These are phyloP conservation scores for Rhodotorula sp. DNA, from an alignment of 1,284 basidiomycete genomes.

Conservation along the genomic window DNA sequence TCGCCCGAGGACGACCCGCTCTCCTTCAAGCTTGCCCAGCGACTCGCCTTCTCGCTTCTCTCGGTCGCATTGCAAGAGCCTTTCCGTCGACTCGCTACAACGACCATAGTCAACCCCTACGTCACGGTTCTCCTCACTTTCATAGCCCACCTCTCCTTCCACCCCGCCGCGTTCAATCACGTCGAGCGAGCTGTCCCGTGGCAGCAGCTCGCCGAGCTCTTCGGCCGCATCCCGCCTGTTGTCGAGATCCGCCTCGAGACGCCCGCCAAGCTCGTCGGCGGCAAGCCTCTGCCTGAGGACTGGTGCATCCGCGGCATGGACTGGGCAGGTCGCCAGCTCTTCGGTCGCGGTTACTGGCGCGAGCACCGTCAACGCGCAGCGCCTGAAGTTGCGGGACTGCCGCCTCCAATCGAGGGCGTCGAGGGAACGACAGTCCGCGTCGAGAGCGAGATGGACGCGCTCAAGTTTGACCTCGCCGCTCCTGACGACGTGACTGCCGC, in stretches of 20 bases:
- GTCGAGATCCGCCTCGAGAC: slow-evolving; percentile 60
- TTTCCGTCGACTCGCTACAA: slow-evolving; percentile 14
- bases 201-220: slow-evolving; percentile 68
- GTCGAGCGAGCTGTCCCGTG: slow-evolving; percentile 81
- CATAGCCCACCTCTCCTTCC: slow-evolving; percentile 70
- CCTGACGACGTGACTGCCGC: slow-evolving; percentile 17
- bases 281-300: slow-evolving; percentile 79
- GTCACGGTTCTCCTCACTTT: slow-evolving; percentile 83
- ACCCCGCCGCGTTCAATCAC: slow-evolving; percentile 59
- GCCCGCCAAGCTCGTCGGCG: slow-evolving; percentile 51
- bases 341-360: slow-evolving; percentile 84
- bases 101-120: slow-evolving; percentile 74
- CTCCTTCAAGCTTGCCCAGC: slow-evolving; percentile 68
- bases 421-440: slow-evolving; percentile 36
- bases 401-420: slow-evolving; percentile 26
- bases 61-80: slow-evolving; percentile 55
- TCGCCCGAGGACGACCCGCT: slow-evolving; percentile 50
- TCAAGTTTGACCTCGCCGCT: slow-evolving; percentile 59
- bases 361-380: slow-evolving; percentile 8
- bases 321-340: slow-evolving; percentile 85
- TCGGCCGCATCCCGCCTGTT: slow-evolving; percentile 51
- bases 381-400: slow-evolving; percentile 1
- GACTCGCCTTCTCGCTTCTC: slow-evolving; percentile 77
- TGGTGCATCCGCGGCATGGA: slow-evolving; percentile 94
- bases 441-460: slow-evolving; percentile 72